Percentiles rank a stretch among this genome's conserved stretches.
phyloP scores from a whole-genome alignment of 2,329 filamentous ascomycete species.

The Aspergillus sp. region DNA sequence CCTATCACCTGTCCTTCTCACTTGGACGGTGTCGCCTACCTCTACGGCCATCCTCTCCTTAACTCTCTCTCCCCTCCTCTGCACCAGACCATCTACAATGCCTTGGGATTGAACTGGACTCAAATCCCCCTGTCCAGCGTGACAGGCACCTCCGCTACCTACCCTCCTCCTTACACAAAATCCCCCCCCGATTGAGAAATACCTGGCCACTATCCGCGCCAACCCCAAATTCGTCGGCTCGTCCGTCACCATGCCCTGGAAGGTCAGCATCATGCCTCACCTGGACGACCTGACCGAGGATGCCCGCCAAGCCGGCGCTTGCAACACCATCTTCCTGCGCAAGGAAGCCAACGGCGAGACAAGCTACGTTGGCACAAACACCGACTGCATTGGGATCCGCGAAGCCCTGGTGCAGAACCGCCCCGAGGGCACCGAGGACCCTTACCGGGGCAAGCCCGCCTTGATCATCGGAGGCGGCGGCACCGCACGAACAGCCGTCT shows the following conservation, averaged over 20 bases:
- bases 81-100: constrained; percentile 51
- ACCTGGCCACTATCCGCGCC: constrained; percentile 28
- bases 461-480: constrained; percentile 75
- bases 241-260: constrained; percentile 79
- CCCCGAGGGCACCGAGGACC: constrained; percentile 10
- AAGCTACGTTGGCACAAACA: constrained; percentile 69
- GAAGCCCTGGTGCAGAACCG: constrained; percentile 63
- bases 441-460: constrained; percentile 52
- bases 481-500: constrained; percentile 72
- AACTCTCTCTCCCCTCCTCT: constrained; percentile 54
- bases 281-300: constrained; percentile 71
- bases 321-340: constrained; percentile 72
- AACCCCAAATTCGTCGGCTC: constrained; percentile 52
- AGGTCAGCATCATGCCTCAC: constrained; percentile 68
- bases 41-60: constrained; percentile 53
- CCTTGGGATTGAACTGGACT: constrained; percentile 48
- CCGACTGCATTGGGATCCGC: constrained; percentile 72
- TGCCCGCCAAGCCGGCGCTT: constrained; percentile 68
- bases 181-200: constrained; percentile 31
- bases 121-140: constrained; percentile 44
- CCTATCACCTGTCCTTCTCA: constrained; percentile 28
- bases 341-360: constrained; percentile 40
- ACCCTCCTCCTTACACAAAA: constrained; percentile 29
- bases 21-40: constrained; percentile 49
- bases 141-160: constrained; percentile 21